Percentiles rank a stretch among this genome's conserved stretches.
phyloP scores from a whole-genome alignment of 2,329 filamentous ascomycete species.

The Chaetomium sp. region DNA sequence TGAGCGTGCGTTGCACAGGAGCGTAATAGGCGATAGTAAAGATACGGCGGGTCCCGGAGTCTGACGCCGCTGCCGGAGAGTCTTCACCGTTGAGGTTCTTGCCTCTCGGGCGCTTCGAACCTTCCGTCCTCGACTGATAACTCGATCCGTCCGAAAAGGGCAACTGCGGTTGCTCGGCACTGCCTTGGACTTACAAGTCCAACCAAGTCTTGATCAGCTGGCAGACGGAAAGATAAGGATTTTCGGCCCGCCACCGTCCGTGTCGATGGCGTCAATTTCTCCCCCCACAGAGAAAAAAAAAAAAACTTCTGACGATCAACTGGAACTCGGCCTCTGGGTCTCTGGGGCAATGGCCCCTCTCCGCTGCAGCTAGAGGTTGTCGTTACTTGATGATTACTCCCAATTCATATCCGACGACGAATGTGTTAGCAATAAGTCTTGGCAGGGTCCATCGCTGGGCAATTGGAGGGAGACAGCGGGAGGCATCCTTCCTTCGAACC shows the following conservation, averaged over 20 bases:
- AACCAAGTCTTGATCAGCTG: not conserved
- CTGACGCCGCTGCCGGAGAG: conserved; percentile 10
- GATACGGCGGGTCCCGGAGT: conserved; percentile 12
- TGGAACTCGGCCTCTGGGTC: conserved; percentile 10
- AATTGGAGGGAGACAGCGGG: not conserved
- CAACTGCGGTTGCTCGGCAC: conserved; percentile 13
- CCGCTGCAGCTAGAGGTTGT: conserved; percentile 35
- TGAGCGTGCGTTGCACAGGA: conserved; percentile 20
- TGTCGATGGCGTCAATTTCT: conserved; percentile 17
- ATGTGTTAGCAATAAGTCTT: conserved; percentile 26
- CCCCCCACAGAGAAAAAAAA: conserved; percentile 20
- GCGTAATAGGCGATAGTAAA: conserved; percentile 22
- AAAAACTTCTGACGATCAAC: conserved; percentile 8
- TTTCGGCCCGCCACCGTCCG: conserved; percentile 6
- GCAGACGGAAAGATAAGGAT: conserved; percentile 15
- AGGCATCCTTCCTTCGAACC: not conserved
- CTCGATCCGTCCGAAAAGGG: conserved; percentile 18
- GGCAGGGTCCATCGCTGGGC: conserved; percentile 23
- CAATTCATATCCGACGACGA: conserved; percentile 25
- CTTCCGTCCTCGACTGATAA: not conserved
- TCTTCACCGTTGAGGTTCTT: not conserved
- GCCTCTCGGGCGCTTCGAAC: not conserved
- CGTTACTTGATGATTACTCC: conserved; percentile 36
- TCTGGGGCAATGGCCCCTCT: conserved; percentile 24
- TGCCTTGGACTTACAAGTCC: conserved; percentile 2